A percentile compares a stretch with the other conserved stretches of the same genome.
Evolutionary conservation across 1,139 yeast species (phyloP).

Genomic region (Debaryomyces sp.): DNA sequence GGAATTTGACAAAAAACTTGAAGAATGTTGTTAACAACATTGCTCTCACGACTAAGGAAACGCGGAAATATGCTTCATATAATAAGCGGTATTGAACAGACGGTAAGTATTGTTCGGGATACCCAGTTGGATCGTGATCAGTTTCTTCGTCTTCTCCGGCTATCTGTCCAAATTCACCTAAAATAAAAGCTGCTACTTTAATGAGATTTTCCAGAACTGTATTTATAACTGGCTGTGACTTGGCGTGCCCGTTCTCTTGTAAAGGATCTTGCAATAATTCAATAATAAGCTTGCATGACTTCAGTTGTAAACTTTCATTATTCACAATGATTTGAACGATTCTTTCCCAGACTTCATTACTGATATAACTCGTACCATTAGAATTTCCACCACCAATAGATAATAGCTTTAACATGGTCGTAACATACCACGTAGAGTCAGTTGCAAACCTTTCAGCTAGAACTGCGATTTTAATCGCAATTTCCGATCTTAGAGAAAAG

Average conservation of each 20-base stretch:
- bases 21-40: conserved; percentile 73
- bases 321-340: conserved; percentile 85
- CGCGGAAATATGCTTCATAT: conserved; percentile 63
- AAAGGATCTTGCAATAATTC: conserved; percentile 28
- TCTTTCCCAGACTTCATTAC: conserved; percentile 88
- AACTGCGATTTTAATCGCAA: conserved; percentile 81
- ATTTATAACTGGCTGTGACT: conserved; percentile 14
- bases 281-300: conserved; percentile 60
- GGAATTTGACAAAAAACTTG: conserved; percentile 54
- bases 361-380: conserved; percentile 44
- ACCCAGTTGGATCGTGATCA: conserved; percentile 28
- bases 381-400: conserved; percentile 58
- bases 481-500: conserved; percentile 65
- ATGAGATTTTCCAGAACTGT: conserved; percentile 59
- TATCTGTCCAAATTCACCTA: conserved; percentile 81
- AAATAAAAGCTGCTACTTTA: conserved; percentile 72
- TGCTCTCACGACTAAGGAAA: conserved; percentile 62
- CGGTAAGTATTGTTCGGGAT: conserved; percentile 39
- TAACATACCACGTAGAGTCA: conserved; percentile 84
- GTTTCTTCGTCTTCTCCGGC: conserved; percentile 14
- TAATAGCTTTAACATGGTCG: conserved; percentile 69
- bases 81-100: conserved; percentile 66
- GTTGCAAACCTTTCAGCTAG: conserved; percentile 79
- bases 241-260: conserved; percentile 7
- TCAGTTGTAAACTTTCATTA: conserved; percentile 69